Evolutionary conservation across 2,329 filamentous ascomycete genomes (phyloP).

Genomic region (Torrubiella hemipterigena): DNA sequence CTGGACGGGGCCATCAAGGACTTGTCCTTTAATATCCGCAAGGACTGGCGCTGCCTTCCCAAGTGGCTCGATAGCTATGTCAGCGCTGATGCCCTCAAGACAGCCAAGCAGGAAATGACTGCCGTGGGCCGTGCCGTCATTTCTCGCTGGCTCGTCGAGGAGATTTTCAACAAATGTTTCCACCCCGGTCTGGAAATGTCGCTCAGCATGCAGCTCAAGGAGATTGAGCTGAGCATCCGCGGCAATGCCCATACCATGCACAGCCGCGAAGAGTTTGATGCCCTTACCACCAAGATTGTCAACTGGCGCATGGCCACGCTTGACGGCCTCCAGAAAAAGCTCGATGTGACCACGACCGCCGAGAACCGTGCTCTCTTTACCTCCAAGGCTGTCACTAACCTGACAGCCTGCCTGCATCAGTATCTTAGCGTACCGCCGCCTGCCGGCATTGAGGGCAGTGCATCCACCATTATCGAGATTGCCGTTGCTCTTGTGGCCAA

Average conservation of each 20-base stretch:
- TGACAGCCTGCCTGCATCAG: conserved; percentile 59
- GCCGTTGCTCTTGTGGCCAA: conserved; percentile 78
- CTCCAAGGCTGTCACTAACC: conserved; percentile 53
- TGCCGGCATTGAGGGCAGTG: conserved; percentile 72
- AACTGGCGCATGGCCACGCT: conserved; percentile 90
- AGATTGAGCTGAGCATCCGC: conserved; percentile 79
- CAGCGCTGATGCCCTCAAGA: conserved; percentile 73
- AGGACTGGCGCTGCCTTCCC: conserved; percentile 79
- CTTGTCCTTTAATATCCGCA: conserved; percentile 88
- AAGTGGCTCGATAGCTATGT: conserved; percentile 68
- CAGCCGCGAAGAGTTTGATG: conserved; percentile 80
- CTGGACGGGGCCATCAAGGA: conserved; percentile 92
- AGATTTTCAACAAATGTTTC: conserved; percentile 85
- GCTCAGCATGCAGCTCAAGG: conserved; percentile 69
- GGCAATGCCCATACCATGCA: conserved; percentile 59
- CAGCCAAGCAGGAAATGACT: conserved; percentile 95
- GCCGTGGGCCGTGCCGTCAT: conserved; percentile 84
- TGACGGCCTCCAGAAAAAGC: conserved; percentile 67
- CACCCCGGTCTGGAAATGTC: conserved; percentile 73
- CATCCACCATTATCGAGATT: conserved; percentile 86
- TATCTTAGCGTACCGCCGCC: conserved; percentile 68
- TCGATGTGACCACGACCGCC: conserved; percentile 53
- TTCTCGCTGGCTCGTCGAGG: conserved; percentile 78
- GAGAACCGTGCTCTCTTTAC: conserved; percentile 60
- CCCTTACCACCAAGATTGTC: conserved; percentile 74